Percentiles rank a stretch among this genome's conserved stretches.
These are phyloP conservation scores for Trichoderma asperelloides DNA, from an alignment of 495 filamentous ascomycete genomes.

Conservation along the genomic window DNA sequence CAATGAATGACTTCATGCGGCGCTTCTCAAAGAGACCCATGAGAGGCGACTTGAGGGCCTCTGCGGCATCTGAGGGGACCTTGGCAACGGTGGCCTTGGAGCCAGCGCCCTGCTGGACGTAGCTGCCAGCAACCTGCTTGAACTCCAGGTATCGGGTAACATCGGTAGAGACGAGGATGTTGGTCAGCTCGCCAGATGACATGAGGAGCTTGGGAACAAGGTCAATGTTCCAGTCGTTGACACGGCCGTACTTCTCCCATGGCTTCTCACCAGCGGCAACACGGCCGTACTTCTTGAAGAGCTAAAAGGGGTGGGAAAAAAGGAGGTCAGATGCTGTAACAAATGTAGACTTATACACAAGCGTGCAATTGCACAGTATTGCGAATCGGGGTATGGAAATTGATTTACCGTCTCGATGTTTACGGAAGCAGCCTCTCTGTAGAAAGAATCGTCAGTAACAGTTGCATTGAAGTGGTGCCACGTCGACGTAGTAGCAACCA, in stretches of 20 bases:
- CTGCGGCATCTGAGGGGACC: conserved; percentile 86
- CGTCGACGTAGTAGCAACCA: not conserved
- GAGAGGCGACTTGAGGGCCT: conserved; percentile 84
- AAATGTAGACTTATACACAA: not conserved
- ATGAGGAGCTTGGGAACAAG: conserved; percentile 96
- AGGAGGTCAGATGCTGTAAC: conserved; percentile 20
- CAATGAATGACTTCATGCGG: conserved; percentile 90
- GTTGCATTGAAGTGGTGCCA: conserved; percentile 3
- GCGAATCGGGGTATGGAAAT: conserved; percentile 20
- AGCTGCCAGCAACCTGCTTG: conserved; percentile 96
- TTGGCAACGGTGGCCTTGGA: conserved; percentile 85
- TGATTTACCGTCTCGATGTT: conserved; percentile 75
- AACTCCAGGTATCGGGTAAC: conserved; percentile 97
- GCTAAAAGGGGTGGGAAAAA: conserved; percentile 35
- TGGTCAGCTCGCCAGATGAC: conserved; percentile 96
- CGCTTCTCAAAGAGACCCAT: conserved; percentile 98
- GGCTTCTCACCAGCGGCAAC: conserved; percentile 73
- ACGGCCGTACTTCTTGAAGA: conserved; percentile 94
- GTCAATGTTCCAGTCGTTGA: conserved; percentile 99
- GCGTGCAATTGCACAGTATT: conserved; percentile 3
- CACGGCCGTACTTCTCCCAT: conserved; percentile 92
- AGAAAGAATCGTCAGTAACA: conserved; percentile 21
- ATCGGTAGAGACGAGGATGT: conserved; percentile 92
- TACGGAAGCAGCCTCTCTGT: conserved; percentile 83
- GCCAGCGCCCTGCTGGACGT: conserved; percentile 79